A percentile compares a stretch with the other conserved stretches of the same genome.
Conservation (phyloP, 495 filamentous ascomycete genomes). For the Saxispiralis lemnorum region DNA sequence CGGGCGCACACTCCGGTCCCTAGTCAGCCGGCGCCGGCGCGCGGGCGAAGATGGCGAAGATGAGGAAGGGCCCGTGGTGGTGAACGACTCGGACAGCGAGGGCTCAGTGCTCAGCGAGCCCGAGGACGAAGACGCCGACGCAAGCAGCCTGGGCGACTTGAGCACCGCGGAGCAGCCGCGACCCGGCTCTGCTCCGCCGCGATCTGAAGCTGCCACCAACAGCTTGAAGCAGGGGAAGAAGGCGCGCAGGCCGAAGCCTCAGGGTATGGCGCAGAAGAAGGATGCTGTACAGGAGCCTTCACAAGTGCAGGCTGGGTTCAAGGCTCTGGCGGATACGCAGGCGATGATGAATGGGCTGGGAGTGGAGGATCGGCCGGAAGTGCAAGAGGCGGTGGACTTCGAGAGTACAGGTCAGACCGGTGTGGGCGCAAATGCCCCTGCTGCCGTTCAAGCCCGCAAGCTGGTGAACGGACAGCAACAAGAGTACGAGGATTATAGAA, state of each 20-base stretch:
- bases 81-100: conserved; percentile 18
- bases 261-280: conserved; percentile 9
- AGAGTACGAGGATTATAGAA: conserved; percentile 80
- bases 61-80: conserved; percentile 14
- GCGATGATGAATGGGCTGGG: conserved; percentile 75
- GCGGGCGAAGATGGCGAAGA: conserved; percentile 18
- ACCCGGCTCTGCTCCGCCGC: conserved; percentile 17
- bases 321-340: conserved; percentile 50
- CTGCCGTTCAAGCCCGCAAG: too few species aligned
- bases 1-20: conserved; percentile 7
- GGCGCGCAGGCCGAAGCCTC: conserved; percentile 21
- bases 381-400: conserved; percentile 48
- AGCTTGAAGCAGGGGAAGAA: conserved; percentile 9
- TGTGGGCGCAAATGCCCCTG: conserved; percentile 31
- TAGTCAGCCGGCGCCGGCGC: conserved; percentile 15
- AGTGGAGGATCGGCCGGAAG: conserved; percentile 23
- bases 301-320: conserved; percentile 16
- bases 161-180: conserved; percentile 29
- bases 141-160: conserved; percentile 60
- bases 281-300: neutral
- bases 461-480: conserved; percentile 45
- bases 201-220: conserved; percentile 13
- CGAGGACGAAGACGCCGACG: conserved; percentile 17
- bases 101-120: conserved; percentile 15
- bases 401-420: conserved; percentile 34